phyloP scores from a whole-genome alignment of 164 flowering plant species.

The Platanus orientalis region DNA sequence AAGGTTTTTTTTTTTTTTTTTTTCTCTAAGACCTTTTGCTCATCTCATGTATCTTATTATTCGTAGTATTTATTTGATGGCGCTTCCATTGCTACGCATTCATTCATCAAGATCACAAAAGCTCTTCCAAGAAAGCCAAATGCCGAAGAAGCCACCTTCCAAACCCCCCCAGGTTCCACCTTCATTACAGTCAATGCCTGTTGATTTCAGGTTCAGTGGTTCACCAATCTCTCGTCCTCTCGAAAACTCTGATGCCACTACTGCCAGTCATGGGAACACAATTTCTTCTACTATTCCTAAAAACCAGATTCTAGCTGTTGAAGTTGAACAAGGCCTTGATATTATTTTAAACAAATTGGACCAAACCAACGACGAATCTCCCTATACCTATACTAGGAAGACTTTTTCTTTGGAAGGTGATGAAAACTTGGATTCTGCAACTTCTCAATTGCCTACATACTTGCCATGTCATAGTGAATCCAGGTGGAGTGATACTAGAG shows the following conservation, averaged over 20 bases:
- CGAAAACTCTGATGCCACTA: background rate
- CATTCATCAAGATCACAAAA: constrained; percentile 14
- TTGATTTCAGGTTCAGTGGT: constrained; percentile 35
- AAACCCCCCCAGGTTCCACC: constrained; percentile 23
- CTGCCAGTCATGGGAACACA: too few species aligned
- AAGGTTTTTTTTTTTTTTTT: too few species aligned
- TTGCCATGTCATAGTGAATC: constrained; percentile 34
- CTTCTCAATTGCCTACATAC: constrained; percentile 29
- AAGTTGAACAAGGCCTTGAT: constrained; percentile 13
- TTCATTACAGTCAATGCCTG: constrained; percentile 50
- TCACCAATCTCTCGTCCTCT: too few species aligned
- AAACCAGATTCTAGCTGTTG: constrained; percentile 25
- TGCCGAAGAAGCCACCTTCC: too few species aligned
- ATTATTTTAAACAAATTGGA: constrained; percentile 21
- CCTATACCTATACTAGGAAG: constrained; percentile 47
- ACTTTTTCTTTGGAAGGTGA: constrained; percentile 29
- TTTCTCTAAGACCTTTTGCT: too few species aligned
- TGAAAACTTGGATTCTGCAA: constrained; percentile 28
- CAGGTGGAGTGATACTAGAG: constrained; percentile 70
- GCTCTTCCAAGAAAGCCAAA: too few species aligned
- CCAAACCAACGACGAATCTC: constrained; percentile 54
- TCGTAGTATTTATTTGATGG: constrained; percentile 19
- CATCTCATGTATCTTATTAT: too few species aligned
- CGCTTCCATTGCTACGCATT: constrained; percentile 17
- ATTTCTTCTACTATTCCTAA: constrained; percentile 18